Conservation (phyloP, 208 protist species). For the Spongospora subterranea region DNA sequence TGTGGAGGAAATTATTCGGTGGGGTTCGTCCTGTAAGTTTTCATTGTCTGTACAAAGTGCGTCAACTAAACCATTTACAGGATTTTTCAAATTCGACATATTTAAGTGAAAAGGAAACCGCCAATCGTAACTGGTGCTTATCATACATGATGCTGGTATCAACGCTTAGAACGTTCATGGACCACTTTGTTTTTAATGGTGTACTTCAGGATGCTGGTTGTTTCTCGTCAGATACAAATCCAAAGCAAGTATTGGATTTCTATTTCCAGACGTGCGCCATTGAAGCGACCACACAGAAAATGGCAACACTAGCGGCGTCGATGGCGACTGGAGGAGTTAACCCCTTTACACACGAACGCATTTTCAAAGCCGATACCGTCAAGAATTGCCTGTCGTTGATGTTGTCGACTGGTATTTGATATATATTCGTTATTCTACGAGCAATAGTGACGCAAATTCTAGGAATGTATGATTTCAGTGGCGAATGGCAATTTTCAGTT, state of each 20-base stretch:
- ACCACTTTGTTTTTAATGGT: no score
- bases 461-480: slow-evolving; percentile 56
- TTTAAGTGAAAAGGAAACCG: slow-evolving; percentile 55
- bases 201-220: slow-evolving; percentile 14
- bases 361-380: slow-evolving; percentile 24
- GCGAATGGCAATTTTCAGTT: slow-evolving; percentile 53
- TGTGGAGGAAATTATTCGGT: slow-evolving; percentile 47
- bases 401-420: slow-evolving; percentile 23
- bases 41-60: background rate
- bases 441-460: background rate
- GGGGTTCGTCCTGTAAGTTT: background rate
- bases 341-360: slow-evolving; percentile 32
- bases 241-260: slow-evolving; percentile 41
- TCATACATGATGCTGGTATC: slow-evolving; percentile 38
- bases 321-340: slow-evolving; percentile 22
- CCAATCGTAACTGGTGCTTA: slow-evolving; percentile 40
- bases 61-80: background rate
- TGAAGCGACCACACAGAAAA: background rate
- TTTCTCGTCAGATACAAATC: slow-evolving; percentile 23
- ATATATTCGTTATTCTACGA: background rate
- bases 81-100: slow-evolving; percentile 54
- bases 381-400: slow-evolving; percentile 8
- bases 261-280: slow-evolving; percentile 48
- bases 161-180: no score
- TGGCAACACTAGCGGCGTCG: slow-evolving; percentile 31